These are phyloP conservation scores for Blastobotrys robertii DNA, from an alignment of 805 yeast species.

Conservation along the genomic window DNA sequence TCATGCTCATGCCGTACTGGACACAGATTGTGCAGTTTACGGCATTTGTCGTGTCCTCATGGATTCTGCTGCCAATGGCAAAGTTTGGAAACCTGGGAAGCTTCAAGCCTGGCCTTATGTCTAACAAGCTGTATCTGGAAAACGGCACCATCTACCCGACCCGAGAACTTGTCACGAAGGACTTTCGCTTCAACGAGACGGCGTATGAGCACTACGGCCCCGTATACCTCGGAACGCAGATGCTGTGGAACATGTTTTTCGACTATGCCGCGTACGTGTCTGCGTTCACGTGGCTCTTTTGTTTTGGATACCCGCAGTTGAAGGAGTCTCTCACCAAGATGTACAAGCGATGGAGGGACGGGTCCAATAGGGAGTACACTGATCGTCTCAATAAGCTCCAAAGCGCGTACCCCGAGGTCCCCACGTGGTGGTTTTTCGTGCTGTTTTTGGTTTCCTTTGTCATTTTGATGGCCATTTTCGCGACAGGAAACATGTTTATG, in stretches of 20 bases:
- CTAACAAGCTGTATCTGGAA: slow-evolving; percentile 5
- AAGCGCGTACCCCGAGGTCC: slow-evolving; percentile 5
- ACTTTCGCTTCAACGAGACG: slow-evolving; percentile 8
- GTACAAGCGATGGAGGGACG: slow-evolving; percentile 1
- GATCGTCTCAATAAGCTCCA: slow-evolving; percentile 9
- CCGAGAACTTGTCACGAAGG: slow-evolving; percentile 5
- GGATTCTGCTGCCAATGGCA: slow-evolving; percentile 10
- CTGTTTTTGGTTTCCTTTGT: slow-evolving; percentile 6
- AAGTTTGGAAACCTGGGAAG: slow-evolving; percentile 8
- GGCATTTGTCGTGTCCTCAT: slow-evolving; percentile 10
- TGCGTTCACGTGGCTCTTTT: slow-evolving; percentile 7
- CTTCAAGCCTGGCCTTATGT: slow-evolving; percentile 5
- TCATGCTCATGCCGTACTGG: slow-evolving; percentile 10
- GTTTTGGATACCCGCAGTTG: slow-evolving; percentile 7
- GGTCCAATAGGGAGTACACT: slow-evolving; percentile 1
- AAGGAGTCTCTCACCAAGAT: slow-evolving; percentile 4
- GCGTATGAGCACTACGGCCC: slow-evolving; percentile 9
- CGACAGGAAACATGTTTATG: slow-evolving; percentile 6
- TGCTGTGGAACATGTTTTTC: slow-evolving; percentile 10
- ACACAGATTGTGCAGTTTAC: slow-evolving; percentile 8
- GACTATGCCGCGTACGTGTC: slow-evolving; percentile 8
- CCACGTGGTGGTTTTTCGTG: slow-evolving; percentile 6
- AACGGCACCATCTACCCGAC: slow-evolving; percentile 10
- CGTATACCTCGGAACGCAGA: slow-evolving; percentile 7
- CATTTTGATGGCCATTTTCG: slow-evolving; percentile 3